These are phyloP conservation scores for Termitomyces sp. DNA, from an alignment of 768 basidiomycete species.

Conservation along the genomic window DNA sequence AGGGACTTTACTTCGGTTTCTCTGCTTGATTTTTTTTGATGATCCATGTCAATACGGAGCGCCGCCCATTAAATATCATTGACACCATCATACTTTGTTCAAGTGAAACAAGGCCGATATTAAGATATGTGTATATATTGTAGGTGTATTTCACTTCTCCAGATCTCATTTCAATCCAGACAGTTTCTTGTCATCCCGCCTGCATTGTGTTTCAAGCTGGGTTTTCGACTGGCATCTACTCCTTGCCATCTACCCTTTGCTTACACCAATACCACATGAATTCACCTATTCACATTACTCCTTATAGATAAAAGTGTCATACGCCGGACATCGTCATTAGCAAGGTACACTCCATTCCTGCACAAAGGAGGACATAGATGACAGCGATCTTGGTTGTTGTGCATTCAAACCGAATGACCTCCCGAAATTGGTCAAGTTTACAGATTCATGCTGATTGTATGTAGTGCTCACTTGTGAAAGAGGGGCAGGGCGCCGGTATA, in stretches of 20 bases:
- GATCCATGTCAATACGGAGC: not conserved
- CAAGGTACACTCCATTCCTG: too few species aligned
- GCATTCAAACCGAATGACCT: not conserved
- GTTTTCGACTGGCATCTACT: not conserved
- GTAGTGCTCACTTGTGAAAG: not conserved
- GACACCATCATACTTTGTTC: conserved; percentile 1
- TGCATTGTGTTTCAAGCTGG: not conserved
- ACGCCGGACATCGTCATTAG: not conserved
- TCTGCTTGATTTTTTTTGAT: not conserved
- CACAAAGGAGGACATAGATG: too few species aligned
- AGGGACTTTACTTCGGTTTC: not conserved
- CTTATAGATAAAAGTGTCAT: not conserved
- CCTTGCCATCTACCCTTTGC: not conserved
- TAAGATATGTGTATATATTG: not conserved
- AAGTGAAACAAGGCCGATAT: not conserved
- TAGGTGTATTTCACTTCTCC: not conserved
- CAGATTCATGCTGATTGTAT: not conserved
- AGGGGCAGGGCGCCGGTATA: not conserved
- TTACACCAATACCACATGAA: not conserved
- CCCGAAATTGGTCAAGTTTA: not conserved
- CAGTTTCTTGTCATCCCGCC: not conserved
- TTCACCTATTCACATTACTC: not conserved
- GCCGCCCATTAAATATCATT: conserved; percentile 8
- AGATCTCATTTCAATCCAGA: not conserved
- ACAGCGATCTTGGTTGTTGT: not conserved